These are phyloP conservation scores for Geotrichum europaeum DNA, from an alignment of 1,139 yeast species.

Conservation along the genomic window DNA sequence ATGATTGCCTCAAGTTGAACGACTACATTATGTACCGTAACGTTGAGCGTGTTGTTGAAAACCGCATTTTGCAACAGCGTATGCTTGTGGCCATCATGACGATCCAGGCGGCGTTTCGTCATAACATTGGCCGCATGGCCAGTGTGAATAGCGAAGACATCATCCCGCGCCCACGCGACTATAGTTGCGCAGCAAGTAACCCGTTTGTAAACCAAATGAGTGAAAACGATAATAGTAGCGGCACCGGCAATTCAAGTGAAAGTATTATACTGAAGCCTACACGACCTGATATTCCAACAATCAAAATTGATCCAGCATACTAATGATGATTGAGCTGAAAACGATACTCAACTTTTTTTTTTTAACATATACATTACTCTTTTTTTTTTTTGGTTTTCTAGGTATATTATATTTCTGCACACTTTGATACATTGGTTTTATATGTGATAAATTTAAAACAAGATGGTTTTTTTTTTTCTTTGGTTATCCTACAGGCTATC, in stretches of 20 bases:
- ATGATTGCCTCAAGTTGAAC: constrained; percentile 47
- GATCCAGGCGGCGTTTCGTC: not conserved
- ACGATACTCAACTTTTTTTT: not conserved
- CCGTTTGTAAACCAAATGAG: not conserved
- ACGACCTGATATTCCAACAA: not conserved
- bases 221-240: not conserved
- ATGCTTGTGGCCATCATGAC: not conserved
- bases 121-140: not conserved
- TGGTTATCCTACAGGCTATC: too few species aligned
- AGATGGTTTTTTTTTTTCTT: too few species aligned
- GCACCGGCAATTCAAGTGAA: not conserved
- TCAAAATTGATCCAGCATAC: not conserved
- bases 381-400: not conserved
- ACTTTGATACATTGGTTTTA: too few species aligned
- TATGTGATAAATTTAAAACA: too few species aligned
- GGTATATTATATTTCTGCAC: too few species aligned
- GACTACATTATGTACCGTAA: constrained; percentile 30
- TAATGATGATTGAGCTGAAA: not conserved
- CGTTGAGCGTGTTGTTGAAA: constrained; percentile 1
- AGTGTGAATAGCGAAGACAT: not conserved
- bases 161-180: not conserved
- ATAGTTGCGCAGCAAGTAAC: not conserved
- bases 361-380: not conserved
- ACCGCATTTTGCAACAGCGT: not conserved
- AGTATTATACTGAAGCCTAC: not conserved